These are phyloP conservation scores for Cladosporium sp. DNA, from an alignment of 2,329 filamentous ascomycete species.

Conservation along the genomic window DNA sequence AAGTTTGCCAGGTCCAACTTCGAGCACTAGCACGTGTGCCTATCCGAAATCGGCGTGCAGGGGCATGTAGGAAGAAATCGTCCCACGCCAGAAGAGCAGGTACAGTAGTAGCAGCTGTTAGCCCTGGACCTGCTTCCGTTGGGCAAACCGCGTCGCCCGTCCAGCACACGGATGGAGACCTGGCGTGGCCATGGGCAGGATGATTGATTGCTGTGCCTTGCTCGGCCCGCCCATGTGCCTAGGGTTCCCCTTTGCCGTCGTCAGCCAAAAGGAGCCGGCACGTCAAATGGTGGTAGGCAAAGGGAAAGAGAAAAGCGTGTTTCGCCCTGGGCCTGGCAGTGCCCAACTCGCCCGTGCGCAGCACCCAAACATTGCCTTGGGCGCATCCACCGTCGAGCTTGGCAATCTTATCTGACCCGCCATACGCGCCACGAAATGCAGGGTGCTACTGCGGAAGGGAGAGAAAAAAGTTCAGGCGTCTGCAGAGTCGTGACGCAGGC, in stretches of 20 bases:
- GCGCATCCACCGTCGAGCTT: slow-evolving; percentile 3
- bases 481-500: slow-evolving; percentile 7
- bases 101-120: background rate
- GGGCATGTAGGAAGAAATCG: slow-evolving; percentile 8
- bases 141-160: slow-evolving; percentile 4
- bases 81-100: background rate
- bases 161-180: slow-evolving; percentile 12
- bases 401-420: slow-evolving; percentile 13
- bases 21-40: background rate
- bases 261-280: slow-evolving; percentile 5
- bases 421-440: background rate
- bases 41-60: slow-evolving; percentile 9
- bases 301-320: no score
- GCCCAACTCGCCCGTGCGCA: slow-evolving; percentile 9
- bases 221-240: slow-evolving; percentile 4
- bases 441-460: background rate
- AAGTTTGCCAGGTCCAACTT: background rate
- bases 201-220: slow-evolving; percentile 8
- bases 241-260: slow-evolving; percentile 2
- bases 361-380: background rate
- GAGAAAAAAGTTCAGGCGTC: background rate
- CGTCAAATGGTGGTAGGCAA: background rate
- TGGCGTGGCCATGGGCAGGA: slow-evolving; percentile 1
- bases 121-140: slow-evolving; percentile 8
- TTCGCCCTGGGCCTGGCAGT: slow-evolving; percentile 1